A percentile compares a stretch with the other conserved stretches of the same genome.
phyloP scores from a whole-genome alignment of 306 rosid species.

The Malus fusca region DNA sequence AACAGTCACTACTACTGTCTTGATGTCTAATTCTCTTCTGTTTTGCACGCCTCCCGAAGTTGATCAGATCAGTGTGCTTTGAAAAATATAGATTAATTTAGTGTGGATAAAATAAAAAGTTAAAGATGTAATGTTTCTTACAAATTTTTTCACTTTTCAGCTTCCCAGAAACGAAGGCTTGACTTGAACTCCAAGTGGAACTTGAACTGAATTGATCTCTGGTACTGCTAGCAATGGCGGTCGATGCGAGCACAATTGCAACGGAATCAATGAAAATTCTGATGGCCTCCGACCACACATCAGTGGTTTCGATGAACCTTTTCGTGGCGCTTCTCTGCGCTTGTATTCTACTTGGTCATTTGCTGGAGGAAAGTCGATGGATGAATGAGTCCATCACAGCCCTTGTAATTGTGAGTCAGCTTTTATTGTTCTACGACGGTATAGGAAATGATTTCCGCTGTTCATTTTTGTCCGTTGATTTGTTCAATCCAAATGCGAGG shows the following conservation, averaged over 20 bases:
- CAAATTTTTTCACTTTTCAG: background rate
- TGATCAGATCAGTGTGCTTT: no score
- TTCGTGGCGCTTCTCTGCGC: constrained; percentile 86
- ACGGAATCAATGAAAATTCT: constrained; percentile 16
- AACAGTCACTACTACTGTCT: background rate
- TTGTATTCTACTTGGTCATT: constrained; percentile 79
- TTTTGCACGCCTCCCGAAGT: no score
- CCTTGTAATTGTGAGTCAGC: constrained; percentile 63
- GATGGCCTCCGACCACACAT: constrained; percentile 53
- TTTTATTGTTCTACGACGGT: background rate
- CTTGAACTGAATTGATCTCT: background rate
- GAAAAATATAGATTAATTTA: background rate
- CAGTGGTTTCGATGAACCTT: constrained; percentile 79
- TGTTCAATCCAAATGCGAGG: background rate
- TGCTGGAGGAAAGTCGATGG: constrained; percentile 85
- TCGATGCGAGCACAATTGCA: constrained; percentile 8
- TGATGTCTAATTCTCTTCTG: background rate
- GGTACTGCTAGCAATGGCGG: background rate
- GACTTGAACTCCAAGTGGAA: background rate
- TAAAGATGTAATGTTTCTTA: background rate
- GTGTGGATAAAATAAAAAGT: background rate
- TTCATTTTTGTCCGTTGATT: background rate
- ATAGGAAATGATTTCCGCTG: background rate
- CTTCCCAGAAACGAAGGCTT: background rate
- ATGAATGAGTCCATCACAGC: constrained; percentile 92